Conservation (phyloP, 495 filamentous ascomycete species). For the Penicillium subrubescens region DNA sequence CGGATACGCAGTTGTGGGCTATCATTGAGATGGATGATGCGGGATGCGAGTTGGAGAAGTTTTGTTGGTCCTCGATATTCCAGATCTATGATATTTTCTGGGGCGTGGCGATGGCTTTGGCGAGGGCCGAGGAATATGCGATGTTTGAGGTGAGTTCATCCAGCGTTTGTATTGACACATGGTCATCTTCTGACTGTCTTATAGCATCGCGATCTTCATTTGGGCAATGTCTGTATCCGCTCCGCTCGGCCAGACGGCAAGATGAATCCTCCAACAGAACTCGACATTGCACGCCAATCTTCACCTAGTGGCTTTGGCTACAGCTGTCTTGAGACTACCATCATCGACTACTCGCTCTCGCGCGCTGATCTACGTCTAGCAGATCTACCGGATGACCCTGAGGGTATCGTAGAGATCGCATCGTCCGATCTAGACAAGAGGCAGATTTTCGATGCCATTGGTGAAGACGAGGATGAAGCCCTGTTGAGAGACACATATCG, state of each 20-base stretch:
- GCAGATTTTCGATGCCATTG: constrained; percentile 48
- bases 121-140: constrained; percentile 70
- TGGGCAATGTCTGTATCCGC: constrained; percentile 81
- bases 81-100: constrained; percentile 87
- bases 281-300: constrained; percentile 31
- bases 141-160: constrained; percentile 65
- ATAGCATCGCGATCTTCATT: constrained; percentile 82
- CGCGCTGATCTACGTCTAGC: constrained; percentile 51
- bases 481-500: constrained; percentile 45
- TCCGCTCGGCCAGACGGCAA: constrained; percentile 40
- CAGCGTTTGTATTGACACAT: too few relatives aligned
- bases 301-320: constrained; percentile 60
- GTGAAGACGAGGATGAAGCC: constrained; percentile 46
- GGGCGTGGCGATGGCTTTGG: constrained; percentile 73
- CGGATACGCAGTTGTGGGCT: constrained; percentile 71
- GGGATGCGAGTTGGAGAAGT: constrained; percentile 73
- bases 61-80: constrained; percentile 51
- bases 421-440: constrained; percentile 50
- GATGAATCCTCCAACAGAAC: constrained; percentile 37
- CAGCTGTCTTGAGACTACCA: constrained; percentile 73
- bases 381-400: constrained; percentile 29
- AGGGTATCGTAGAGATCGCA: constrained; percentile 37
- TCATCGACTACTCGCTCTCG: constrained; percentile 90
- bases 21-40: constrained; percentile 89
- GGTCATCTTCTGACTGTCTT: constrained; percentile 1